Evolutionary conservation across 305 asterid species (phyloP), one percentile per base, ranked within the genome.

Genomic region (Andrographis paniculata): DNA sequence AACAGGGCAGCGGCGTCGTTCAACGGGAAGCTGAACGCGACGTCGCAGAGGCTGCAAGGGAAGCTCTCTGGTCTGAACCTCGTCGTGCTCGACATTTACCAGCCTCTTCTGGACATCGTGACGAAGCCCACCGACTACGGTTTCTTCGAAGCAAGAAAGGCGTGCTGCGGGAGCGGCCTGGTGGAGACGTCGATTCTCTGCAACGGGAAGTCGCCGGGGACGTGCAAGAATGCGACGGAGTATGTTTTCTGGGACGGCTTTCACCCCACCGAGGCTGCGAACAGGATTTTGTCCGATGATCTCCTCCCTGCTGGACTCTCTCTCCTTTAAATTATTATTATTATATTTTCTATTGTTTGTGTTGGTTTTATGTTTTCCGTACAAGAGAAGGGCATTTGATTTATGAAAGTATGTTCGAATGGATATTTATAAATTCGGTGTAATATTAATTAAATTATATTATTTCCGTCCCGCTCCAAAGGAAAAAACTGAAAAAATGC

Each of bases 241-340:
- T 87, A 83, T 58, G 87, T 87, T 3, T 87, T 87, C 16, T 87
- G 96, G 94, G 96, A 87, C 59, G 93, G 93, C 0, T 80, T 75
- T 52, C 96, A 87, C 53, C 94, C 96, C 5, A 66, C 93, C 9
- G 81, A 87, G 55, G 87, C 96, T 46, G 88, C 96, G 21, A 87
- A 87, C 56, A 69, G 74, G 66, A 49, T 78, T 55, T 58, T 87
- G 36, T 64, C 97, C 4, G 82, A 74, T 68, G 92, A 84, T 42
- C 62, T 87, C 72, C 64, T 87, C 24, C 55, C 68, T 50, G 78
- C 79, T 42, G 97, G 97, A 49, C 61, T 87, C 38, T 62, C 77
- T 55, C 92, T 87, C 59, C 67, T 80, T 35, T 35, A 35, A 27
- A 12, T 12, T 1, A 12, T 2, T 12, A 6, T 5, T 12, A 5